phyloP scores from a whole-genome alignment of 164 flowering plant species.

The Saururus chinensis region DNA sequence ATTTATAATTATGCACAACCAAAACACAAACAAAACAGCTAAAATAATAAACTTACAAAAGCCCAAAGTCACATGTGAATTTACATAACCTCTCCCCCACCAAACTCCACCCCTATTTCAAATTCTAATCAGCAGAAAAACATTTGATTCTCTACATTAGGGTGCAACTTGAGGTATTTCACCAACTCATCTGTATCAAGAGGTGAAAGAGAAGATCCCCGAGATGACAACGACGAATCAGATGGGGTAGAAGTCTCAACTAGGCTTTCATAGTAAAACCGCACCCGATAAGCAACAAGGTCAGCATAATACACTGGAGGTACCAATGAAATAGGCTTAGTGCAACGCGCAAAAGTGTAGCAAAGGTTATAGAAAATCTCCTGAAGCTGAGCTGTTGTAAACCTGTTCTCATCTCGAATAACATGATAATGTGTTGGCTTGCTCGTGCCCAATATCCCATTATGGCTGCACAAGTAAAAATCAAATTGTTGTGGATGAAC shows the following conservation, averaged over 20 bases:
- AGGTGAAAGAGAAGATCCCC: conserved; percentile 16
- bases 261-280: conserved; percentile 45
- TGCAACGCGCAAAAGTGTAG: conserved; percentile 74
- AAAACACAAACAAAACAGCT: too few species aligned
- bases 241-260: conserved; percentile 16
- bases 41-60: too few species aligned
- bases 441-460: conserved; percentile 73
- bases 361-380: conserved; percentile 61
- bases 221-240: conserved; percentile 9
- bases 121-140: conserved; percentile 29
- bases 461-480: conserved; percentile 70
- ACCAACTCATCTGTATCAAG: conserved; percentile 6
- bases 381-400: conserved; percentile 57
- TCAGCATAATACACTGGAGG: conserved; percentile 88
- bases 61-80: too few species aligned
- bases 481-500: conserved; percentile 62
- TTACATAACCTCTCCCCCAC: too few species aligned
- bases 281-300: conserved; percentile 60
- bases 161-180: conserved; percentile 25
- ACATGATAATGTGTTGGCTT: conserved; percentile 74
- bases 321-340: conserved; percentile 69
- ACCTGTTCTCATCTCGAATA: conserved; percentile 52
- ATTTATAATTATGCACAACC: too few species aligned
- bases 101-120: background rate
- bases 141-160: conserved; percentile 38